Evolutionary conservation across 2,329 filamentous ascomycete species (phyloP).

Genomic region (Cordyceps javanica): DNA sequence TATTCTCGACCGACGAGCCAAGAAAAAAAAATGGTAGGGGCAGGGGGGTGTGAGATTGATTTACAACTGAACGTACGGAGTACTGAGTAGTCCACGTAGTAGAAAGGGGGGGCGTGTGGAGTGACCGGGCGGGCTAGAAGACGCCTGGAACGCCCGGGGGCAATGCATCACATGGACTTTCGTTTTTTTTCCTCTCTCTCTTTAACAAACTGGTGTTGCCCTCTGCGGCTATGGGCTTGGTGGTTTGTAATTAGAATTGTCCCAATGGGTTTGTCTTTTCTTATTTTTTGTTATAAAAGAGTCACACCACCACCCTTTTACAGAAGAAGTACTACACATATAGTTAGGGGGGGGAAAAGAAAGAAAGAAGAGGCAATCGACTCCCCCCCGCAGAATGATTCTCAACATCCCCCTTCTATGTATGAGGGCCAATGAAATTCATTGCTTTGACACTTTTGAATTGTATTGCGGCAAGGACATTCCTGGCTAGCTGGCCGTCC

Average conservation of each 20-base stretch:
- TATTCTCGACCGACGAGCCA: background rate
- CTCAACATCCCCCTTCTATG: background rate
- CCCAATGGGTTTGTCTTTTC: background rate
- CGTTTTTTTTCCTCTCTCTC: background rate
- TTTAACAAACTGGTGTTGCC: too few species aligned
- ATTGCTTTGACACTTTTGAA: too few species aligned
- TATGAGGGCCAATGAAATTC: background rate
- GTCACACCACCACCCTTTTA: background rate
- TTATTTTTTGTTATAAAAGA: too few species aligned
- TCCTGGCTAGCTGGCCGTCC: background rate
- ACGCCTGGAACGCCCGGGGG: slow-evolving; percentile 10
- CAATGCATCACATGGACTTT: slow-evolving; percentile 3
- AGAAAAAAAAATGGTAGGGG: background rate
- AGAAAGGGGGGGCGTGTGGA: slow-evolving; percentile 3
- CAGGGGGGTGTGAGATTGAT: slow-evolving; percentile 7
- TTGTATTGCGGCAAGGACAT: too few species aligned
- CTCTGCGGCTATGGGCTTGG: background rate
- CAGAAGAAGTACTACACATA: too few species aligned
- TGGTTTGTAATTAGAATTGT: slow-evolving; percentile 4
- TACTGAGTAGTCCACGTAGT: too few species aligned
- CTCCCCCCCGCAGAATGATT: background rate
- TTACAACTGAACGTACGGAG: background rate
- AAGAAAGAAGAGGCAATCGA: background rate
- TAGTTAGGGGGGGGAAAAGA: background rate
- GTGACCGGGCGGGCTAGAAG: background rate